These are phyloP conservation scores for Boletales sp. DNA, from an alignment of 768 basidiomycete species.

Conservation along the genomic window DNA sequence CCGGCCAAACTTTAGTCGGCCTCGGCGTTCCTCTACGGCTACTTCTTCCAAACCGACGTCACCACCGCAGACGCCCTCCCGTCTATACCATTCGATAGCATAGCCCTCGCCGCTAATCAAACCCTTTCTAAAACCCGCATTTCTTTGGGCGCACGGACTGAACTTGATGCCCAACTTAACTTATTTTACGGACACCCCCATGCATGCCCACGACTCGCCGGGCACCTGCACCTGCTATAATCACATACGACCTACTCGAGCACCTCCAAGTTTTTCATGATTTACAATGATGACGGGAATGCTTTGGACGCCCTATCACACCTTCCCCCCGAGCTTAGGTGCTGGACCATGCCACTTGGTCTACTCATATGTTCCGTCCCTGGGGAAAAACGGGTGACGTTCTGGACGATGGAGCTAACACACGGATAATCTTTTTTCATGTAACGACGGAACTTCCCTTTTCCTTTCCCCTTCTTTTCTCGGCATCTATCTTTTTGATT, in stretches of 20 bases:
- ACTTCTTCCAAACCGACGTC: slow-evolving; percentile 19
- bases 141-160: slow-evolving; percentile 7
- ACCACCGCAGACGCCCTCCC: slow-evolving; percentile 33
- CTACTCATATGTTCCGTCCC: slow-evolving; percentile 2
- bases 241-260: slow-evolving; percentile 22
- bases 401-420: slow-evolving; percentile 24
- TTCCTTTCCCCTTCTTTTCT: slow-evolving; percentile 1
- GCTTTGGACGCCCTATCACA: slow-evolving; percentile 20
- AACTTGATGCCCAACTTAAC: slow-evolving; percentile 16
- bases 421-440: slow-evolving; percentile 25
- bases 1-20: slow-evolving; percentile 26
- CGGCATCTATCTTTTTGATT: slow-evolving; percentile 17
- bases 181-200: slow-evolving; percentile 27
- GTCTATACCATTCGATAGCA: slow-evolving; percentile 33
- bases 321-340: slow-evolving; percentile 11
- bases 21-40: slow-evolving; percentile 21
- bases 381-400: slow-evolving; percentile 3
- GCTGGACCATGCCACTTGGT: slow-evolving; percentile 3
- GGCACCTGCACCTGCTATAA: slow-evolving; percentile 25
- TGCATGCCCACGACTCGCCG: slow-evolving; percentile 13
- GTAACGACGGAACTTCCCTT: slow-evolving; percentile 17
- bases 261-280: slow-evolving; percentile 19
- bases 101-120: slow-evolving; percentile 19
- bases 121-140: slow-evolving; percentile 13
- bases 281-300: slow-evolving; percentile 18